A percentile compares a stretch with the other conserved stretches of the same genome.
These are phyloP conservation scores for Hypoxylon fuscum DNA, from an alignment of 495 filamentous ascomycete genomes.

Conservation along the genomic window DNA sequence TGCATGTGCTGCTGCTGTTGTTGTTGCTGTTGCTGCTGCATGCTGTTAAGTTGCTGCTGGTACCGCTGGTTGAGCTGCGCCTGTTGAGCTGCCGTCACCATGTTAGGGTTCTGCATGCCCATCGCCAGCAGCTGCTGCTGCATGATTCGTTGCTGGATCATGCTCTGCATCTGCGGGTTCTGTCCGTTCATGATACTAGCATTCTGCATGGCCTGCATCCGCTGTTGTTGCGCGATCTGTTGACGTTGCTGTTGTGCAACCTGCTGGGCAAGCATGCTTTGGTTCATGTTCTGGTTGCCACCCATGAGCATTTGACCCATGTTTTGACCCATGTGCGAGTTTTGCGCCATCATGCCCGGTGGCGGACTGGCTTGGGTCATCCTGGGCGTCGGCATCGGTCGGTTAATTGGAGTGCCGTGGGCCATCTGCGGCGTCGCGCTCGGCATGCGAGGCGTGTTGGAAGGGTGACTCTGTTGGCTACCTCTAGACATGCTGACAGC, in stretches of 20 bases:
- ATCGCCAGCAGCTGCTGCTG: conserved; percentile 51
- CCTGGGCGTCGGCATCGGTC: conserved; percentile 72
- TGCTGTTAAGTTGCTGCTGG: conserved; percentile 38
- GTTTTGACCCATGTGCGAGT: conserved; percentile 65
- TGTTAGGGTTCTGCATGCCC: conserved; percentile 42
- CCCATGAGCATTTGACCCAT: conserved; percentile 66
- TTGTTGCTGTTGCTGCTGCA: conserved; percentile 50
- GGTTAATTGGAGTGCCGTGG: conserved; percentile 74
- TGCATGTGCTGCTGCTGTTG: conserved; percentile 47
- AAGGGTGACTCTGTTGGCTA: conserved; percentile 80
- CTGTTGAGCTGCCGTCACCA: conserved; percentile 50
- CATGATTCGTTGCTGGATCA: conserved; percentile 45
- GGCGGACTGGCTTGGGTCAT: conserved; percentile 77
- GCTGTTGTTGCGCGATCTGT: conserved; percentile 53
- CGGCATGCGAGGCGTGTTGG: conserved; percentile 83
- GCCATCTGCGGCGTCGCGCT: conserved; percentile 81
- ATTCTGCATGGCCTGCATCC: conserved; percentile 48
- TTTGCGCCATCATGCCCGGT: conserved; percentile 65
- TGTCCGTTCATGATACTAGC: conserved; percentile 48
- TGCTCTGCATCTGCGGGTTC: conserved; percentile 40
- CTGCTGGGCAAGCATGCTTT: conserved; percentile 52
- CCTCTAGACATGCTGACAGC: conserved; percentile 77
- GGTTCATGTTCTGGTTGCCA: conserved; percentile 59
- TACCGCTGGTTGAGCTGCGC: conserved; percentile 51
- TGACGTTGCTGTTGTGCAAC: conserved; percentile 63